A percentile compares a stretch with the other conserved stretches of the same genome.
Evolutionary conservation across 805 yeast genomes (phyloP).

Genomic region (Pichia occidentalis): DNA sequence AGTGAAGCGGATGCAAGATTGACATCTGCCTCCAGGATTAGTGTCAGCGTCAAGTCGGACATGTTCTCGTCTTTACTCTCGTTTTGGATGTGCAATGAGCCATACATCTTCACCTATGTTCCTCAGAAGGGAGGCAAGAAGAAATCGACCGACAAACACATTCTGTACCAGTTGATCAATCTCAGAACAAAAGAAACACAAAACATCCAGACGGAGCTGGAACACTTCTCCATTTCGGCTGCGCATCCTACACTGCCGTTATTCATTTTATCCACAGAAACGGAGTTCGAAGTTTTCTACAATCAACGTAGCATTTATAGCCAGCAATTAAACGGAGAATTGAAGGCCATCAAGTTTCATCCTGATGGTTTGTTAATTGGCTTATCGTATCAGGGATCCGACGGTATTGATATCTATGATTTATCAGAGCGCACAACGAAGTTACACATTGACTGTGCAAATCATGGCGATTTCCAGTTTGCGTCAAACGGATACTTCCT

Average conservation of each 20-base stretch:
- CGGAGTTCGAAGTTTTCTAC: conserved; percentile 9
- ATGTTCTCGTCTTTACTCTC: too few species aligned
- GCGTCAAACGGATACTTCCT: conserved; percentile 59
- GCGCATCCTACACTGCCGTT: conserved; percentile 16
- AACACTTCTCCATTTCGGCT: conserved; percentile 1
- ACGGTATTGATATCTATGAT: conserved; percentile 14
- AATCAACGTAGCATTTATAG: conserved; percentile 8
- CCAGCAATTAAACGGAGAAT: conserved; percentile 1
- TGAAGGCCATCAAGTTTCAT: conserved; percentile 14
- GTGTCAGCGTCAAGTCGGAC: neutral
- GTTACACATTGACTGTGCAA: conserved; percentile 5
- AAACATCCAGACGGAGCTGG: conserved; percentile 1
- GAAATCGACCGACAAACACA: neutral
- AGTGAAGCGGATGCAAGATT: neutral
- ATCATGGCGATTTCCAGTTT: conserved; percentile 9
- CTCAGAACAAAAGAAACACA: conserved; percentile 7
- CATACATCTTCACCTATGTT: conserved; percentile 6
- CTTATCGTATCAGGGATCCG: conserved; percentile 8
- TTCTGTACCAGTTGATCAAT: conserved; percentile 3
- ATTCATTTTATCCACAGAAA: conserved; percentile 3
- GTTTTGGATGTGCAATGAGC: conserved; percentile 10
- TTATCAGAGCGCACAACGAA: conserved; percentile 8
- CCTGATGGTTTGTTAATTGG: conserved; percentile 20
- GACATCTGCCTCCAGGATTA: conserved; percentile 5
- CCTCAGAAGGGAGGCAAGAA: conserved; percentile 1